Percentiles rank a stretch among this genome's conserved stretches.
Evolutionary conservation across 495 filamentous ascomycete genomes (phyloP).

Genomic region (Lophiostoma macrostomum): DNA sequence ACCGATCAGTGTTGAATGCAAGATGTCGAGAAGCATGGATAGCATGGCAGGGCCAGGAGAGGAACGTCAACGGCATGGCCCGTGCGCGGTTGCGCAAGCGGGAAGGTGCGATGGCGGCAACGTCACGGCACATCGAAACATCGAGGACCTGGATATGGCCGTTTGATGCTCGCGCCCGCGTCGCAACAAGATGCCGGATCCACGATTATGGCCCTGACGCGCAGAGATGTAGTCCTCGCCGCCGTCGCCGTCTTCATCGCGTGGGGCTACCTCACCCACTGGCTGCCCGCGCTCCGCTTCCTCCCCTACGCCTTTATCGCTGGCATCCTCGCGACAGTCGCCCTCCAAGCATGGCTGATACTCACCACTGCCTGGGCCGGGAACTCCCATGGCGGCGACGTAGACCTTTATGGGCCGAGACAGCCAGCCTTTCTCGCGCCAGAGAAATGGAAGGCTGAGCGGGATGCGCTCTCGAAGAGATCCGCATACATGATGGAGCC

Average conservation of each 20-base stretch:
- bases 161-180: not conserved
- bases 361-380: slow-evolving; percentile 58
- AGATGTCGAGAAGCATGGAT: no score
- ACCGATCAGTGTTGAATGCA: no score
- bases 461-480: slow-evolving; percentile 49
- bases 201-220: slow-evolving; percentile 32
- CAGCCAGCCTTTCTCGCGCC: slow-evolving; percentile 61
- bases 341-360: slow-evolving; percentile 55
- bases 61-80: no score
- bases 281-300: slow-evolving; percentile 76
- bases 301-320: slow-evolving; percentile 72
- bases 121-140: no score
- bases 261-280: slow-evolving; percentile 79
- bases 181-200: slow-evolving; percentile 26
- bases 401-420: slow-evolving; percentile 39
- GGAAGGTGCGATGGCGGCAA: no score
- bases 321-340: slow-evolving; percentile 56
- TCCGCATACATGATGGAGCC: slow-evolving; percentile 52
- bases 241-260: slow-evolving; percentile 71
- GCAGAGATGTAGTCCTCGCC: slow-evolving; percentile 57
- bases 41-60: no score
- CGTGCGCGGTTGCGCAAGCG: no score
- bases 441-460: slow-evolving; percentile 66
- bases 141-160: no score
- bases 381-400: slow-evolving; percentile 37